Conservation (phyloP, 306 rosid species). For the Inga laurina region DNA sequence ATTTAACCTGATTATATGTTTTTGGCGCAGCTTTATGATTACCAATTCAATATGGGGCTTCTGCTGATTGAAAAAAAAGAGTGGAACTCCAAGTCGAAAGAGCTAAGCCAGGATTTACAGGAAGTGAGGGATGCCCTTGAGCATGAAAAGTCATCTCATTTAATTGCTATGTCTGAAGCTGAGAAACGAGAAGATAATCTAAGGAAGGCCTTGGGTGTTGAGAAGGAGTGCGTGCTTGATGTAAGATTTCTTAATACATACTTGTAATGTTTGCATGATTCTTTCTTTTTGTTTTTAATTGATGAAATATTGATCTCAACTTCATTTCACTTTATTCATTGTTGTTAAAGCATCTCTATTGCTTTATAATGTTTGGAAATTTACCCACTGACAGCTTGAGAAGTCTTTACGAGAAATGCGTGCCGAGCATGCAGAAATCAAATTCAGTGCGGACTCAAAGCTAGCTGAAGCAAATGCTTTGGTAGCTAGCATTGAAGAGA, state of each 20-base stretch:
- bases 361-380: constrained; percentile 41
- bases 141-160: constrained; percentile 72
- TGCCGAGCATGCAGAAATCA: constrained; percentile 83
- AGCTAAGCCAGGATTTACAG: constrained; percentile 53
- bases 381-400: constrained; percentile 68
- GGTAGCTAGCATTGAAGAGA: constrained; percentile 82
- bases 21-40: constrained; percentile 78
- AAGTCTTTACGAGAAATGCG: constrained; percentile 89
- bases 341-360: constrained; percentile 9
- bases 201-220: constrained; percentile 92
- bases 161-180: constrained; percentile 68
- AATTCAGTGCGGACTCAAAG: constrained; percentile 83
- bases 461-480: constrained; percentile 91
- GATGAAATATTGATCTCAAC: not conserved
- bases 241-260: constrained; percentile 54
- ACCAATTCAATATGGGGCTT: constrained; percentile 95
- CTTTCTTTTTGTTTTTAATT: not conserved
- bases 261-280: not conserved
- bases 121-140: constrained; percentile 71
- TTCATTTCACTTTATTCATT: constrained; percentile 1
- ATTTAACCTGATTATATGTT: constrained; percentile 20
- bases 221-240: constrained; percentile 92
- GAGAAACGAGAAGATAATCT: constrained; percentile 85
- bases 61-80: constrained; percentile 97
- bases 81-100: constrained; percentile 66